Conservation (phyloP, 2,329 filamentous ascomycete species). For the Epichloe sibirici region DNA sequence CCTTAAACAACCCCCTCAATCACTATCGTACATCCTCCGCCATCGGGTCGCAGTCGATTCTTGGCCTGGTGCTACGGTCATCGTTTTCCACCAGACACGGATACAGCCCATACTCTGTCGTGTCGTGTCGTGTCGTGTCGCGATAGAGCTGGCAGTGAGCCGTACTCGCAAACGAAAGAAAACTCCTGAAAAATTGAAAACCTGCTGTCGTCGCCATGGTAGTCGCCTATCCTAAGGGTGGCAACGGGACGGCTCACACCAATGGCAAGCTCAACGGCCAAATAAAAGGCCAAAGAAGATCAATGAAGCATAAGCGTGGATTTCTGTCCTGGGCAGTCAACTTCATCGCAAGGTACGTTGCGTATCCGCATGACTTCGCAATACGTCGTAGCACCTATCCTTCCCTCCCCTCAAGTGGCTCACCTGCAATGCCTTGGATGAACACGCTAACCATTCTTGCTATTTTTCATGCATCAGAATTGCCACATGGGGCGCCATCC, state of each 20-base stretch:
- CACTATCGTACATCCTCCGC: background rate
- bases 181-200: background rate
- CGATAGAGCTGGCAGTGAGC: background rate
- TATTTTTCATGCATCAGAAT: slow-evolving; percentile 37
- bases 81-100: background rate
- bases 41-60: background rate
- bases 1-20: background rate
- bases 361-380: no score
- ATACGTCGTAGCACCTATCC: no score
- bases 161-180: background rate
- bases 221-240: slow-evolving; percentile 25
- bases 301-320: slow-evolving; percentile 13
- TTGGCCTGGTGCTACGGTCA: background rate
- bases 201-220: slow-evolving; percentile 4
- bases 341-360: slow-evolving; percentile 40
- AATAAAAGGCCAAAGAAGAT: slow-evolving; percentile 11
- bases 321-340: slow-evolving; percentile 30
- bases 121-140: background rate
- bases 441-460: background rate
- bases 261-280: slow-evolving; percentile 23
- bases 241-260: slow-evolving; percentile 27
- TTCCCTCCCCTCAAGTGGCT: no score
- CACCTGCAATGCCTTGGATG: no score
- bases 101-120: background rate
- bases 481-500: slow-evolving; percentile 72